Conservation (phyloP, 176 grass and related monocot species). For the Cenchrus fungigraminus region DNA sequence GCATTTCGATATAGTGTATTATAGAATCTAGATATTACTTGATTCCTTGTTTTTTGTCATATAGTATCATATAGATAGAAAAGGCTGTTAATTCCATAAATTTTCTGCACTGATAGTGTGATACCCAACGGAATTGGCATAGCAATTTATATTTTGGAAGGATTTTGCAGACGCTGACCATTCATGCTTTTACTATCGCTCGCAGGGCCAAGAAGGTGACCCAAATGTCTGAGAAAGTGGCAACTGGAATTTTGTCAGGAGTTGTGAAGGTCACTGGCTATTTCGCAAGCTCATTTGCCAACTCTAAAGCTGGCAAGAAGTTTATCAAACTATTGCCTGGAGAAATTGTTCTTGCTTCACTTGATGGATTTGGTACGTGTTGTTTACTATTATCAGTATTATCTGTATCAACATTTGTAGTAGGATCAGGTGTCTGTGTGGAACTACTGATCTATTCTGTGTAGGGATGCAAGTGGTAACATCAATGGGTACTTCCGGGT, state of each 20-base stretch:
- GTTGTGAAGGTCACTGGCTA: conserved; percentile 78
- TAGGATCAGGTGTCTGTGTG: not conserved
- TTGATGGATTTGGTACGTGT: conserved; percentile 82
- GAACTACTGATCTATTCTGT: not conserved
- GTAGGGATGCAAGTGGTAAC: not conserved
- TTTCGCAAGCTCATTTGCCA: conserved; percentile 67
- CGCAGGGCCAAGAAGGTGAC: conserved; percentile 76
- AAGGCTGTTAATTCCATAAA: not conserved
- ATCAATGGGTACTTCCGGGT: not conserved
- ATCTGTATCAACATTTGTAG: not conserved
- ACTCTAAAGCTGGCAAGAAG: conserved; percentile 85
- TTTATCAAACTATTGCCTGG: conserved; percentile 62
- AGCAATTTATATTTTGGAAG: not conserved
- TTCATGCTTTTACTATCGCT: conserved; percentile 2
- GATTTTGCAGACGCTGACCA: not conserved
- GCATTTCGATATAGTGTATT: not conserved
- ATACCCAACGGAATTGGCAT: not conserved
- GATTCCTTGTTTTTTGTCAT: not conserved
- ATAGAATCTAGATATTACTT: not conserved
- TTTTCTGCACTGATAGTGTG: not conserved
- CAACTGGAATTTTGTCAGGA: conserved; percentile 72
- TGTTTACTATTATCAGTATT: not conserved
- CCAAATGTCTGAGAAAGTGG: conserved; percentile 85
- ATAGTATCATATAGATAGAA: not conserved
- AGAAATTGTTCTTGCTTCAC: conserved; percentile 89